Percentiles rank a stretch among this genome's conserved stretches.
Conservation (phyloP, 2,329 filamentous ascomycete species). For the Xylariomycetidae sp. region DNA sequence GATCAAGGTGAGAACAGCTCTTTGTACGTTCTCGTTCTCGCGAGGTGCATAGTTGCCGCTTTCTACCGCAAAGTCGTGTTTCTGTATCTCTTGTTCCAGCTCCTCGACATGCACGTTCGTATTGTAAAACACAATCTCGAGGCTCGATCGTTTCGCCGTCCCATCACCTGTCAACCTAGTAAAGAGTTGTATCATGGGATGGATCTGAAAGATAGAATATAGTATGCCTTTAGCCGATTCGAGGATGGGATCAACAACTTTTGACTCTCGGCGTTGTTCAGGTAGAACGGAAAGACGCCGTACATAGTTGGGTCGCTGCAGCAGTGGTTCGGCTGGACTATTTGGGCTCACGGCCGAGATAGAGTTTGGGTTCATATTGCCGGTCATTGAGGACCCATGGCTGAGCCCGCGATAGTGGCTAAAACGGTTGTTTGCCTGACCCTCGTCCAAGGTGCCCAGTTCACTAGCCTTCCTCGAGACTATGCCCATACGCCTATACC, state of each 20-base stretch:
- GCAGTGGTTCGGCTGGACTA: conserved; percentile 53
- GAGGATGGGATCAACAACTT: conserved; percentile 55
- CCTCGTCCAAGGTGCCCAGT: conserved; percentile 59
- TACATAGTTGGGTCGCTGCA: conserved; percentile 59
- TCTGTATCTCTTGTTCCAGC: conserved; percentile 60
- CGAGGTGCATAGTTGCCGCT: conserved; percentile 43
- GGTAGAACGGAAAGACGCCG: conserved; percentile 59
- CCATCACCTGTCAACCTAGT: conserved; percentile 58
- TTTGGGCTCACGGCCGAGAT: conserved; percentile 47
- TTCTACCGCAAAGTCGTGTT: conserved; percentile 49
- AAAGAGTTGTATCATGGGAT: conserved; percentile 63
- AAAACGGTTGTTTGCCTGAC: conserved; percentile 58
- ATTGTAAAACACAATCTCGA: conserved; percentile 65
- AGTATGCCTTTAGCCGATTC: conserved; percentile 63
- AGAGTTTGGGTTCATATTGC: conserved; percentile 31
- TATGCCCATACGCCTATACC: conserved; percentile 60
- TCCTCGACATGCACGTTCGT: conserved; percentile 63
- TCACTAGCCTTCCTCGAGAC: conserved; percentile 57
- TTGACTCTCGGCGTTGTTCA: conserved; percentile 59
- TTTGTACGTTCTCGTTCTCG: conserved; percentile 60
- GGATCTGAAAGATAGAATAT: conserved; percentile 64
- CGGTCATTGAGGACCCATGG: conserved; percentile 65
- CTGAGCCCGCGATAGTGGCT: conserved; percentile 64
- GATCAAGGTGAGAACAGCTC: conserved; percentile 59
- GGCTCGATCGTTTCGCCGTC: conserved; percentile 56